Evolutionary conservation across 2,329 filamentous ascomycete genomes (phyloP).

Genomic region (Cyphellophora attinorum): DNA sequence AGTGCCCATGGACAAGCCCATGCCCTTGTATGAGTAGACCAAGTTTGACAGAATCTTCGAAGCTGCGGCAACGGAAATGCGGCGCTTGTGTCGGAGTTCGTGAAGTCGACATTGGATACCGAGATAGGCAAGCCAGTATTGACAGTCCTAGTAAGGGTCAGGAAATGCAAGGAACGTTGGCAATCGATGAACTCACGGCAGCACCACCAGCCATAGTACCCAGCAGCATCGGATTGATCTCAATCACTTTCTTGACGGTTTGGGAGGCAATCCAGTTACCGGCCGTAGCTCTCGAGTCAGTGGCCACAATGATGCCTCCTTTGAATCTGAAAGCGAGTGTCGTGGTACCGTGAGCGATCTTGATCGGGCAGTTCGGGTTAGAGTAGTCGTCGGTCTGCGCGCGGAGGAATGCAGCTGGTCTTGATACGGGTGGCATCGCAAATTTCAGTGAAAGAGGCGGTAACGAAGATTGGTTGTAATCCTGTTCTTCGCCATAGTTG

Average conservation of each 20-base stretch:
- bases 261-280: constrained; percentile 99
- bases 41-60: constrained; percentile 98
- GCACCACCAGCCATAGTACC: constrained; percentile 98
- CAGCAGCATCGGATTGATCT: constrained; percentile 88
- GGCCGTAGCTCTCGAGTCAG: constrained; percentile 91
- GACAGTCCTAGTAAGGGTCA: constrained; percentile 62
- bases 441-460: constrained; percentile 85
- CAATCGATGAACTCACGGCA: constrained; percentile 59
- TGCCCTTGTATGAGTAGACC: constrained; percentile 97
- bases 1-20: constrained; percentile 97
- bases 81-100: constrained; percentile 97
- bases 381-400: constrained; percentile 94
- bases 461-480: constrained; percentile 55
- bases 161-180: too few species aligned
- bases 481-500: constrained; percentile 62
- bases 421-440: constrained; percentile 72
- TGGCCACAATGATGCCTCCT: constrained; percentile 95
- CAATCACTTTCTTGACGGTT: constrained; percentile 99
- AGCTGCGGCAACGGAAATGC: constrained; percentile 93
- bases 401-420: constrained; percentile 91
- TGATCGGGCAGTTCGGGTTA: constrained; percentile 96
- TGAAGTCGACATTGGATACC: constrained; percentile 99
- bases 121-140: constrained; percentile 98
- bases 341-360: constrained; percentile 97
- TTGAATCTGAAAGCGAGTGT: constrained; percentile 97